Base-by-base conservation (phyloP, 2,329 filamentous ascomycete species). In the Epichloe brachyelytri region DNA sequence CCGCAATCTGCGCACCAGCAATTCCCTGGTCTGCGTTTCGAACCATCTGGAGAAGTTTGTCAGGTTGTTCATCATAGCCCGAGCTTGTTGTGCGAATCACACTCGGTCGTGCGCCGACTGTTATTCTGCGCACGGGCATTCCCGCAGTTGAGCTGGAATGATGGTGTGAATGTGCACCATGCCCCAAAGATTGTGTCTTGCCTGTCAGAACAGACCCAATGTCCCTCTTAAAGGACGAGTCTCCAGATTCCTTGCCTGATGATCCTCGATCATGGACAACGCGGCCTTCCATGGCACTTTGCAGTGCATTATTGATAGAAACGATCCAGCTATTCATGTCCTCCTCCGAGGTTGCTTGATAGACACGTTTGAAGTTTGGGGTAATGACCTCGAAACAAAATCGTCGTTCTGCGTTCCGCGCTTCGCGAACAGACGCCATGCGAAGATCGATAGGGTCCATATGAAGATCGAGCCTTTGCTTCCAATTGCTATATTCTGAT, bases 351-450 rank as follows among this genome's bases (percentile, higher is more conserved):
- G 91, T 96, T 40, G 91, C 93, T 70, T 98, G 93, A 66, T 97
- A 98, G 15, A 97, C 90, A 51, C 93, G 83, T 60, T 94, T 97
- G 67, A 85, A 97, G 47, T 93, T 87, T 8, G 94, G 94, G 0
- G 93, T 98, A 53, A 98, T 97, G 48, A 98, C 88, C 68, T 98
- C 93, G 60, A 98, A 98, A 68, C 91, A 97, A 67, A 98, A 98
- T 5, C 93, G 82, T 26, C 93, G 80, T 61, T 98, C 94, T 1
- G 90, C 88, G 65, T 94, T 95, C 22, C 93, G 83, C 40, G 94
- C 91, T 70, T 98, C 93, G 52, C 93, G 82, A 15, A 98, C 94
- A 15, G 93, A 97, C 10, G 93, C 93, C 82, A 97, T 93, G 37
- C 93, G 86, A 44, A 98, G 74, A 66, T 98, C 94, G 57, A 98